Evolutionary conservation across 2,329 filamentous ascomycete genomes (phyloP).

Genomic region (Neurospora crassa): DNA sequence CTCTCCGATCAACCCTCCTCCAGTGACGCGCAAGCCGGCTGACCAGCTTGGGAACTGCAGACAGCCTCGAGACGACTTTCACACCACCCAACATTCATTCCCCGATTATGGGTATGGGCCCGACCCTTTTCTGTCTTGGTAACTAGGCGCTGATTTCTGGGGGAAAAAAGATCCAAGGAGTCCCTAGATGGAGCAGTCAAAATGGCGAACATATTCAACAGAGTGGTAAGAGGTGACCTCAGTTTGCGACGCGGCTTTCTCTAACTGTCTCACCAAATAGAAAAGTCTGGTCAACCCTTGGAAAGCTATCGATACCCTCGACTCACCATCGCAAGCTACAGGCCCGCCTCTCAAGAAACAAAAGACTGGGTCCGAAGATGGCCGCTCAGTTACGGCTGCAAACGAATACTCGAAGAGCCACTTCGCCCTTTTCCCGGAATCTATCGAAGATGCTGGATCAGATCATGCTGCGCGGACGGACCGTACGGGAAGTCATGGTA

Average conservation of each 20-base stretch:
- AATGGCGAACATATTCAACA: slow-evolving; percentile 7
- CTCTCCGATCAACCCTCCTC: not conserved
- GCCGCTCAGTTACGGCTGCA: not conserved
- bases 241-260: not conserved
- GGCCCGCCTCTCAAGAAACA: slow-evolving; percentile 7
- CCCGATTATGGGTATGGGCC: slow-evolving; percentile 17
- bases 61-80: slow-evolving; percentile 8
- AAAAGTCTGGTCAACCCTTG: slow-evolving; percentile 1
- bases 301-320: slow-evolving; percentile 15
- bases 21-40: not conserved
- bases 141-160: slow-evolving; percentile 5
- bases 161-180: slow-evolving; percentile 3
- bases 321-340: not conserved
- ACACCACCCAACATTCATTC: slow-evolving; percentile 13
- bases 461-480: slow-evolving; percentile 4
- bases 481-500: slow-evolving; percentile 9
- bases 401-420: slow-evolving; percentile 4
- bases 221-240: slow-evolving; percentile 3
- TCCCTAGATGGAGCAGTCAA: slow-evolving; percentile 12
- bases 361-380: not conserved
- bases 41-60: slow-evolving; percentile 2
- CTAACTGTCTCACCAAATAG: not conserved
- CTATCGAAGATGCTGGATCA: slow-evolving; percentile 5
- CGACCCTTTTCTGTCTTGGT: not conserved
- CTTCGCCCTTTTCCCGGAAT: not conserved